Conservation (phyloP, 768 basidiomycete species). For the Suillus plorans region DNA sequence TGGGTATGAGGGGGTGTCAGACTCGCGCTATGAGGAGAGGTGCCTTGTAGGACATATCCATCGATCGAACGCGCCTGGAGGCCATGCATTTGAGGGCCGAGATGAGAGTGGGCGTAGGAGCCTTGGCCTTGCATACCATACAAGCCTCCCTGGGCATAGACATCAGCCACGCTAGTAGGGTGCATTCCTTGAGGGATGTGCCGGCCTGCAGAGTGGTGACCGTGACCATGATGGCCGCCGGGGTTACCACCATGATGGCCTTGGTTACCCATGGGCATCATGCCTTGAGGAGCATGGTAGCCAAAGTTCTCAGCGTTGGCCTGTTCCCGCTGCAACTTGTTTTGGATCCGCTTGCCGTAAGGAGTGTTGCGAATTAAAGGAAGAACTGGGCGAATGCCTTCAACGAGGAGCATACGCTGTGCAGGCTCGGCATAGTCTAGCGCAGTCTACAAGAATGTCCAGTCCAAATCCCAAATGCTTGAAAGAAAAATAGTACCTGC, state of each 20-base stretch:
- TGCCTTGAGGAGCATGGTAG: conserved; percentile 59
- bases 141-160: conserved; percentile 63
- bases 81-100: conserved; percentile 54
- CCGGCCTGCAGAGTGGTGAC: conserved; percentile 43
- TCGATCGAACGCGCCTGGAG: conserved; percentile 76
- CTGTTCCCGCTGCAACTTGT: conserved; percentile 95
- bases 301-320: conserved; percentile 62
- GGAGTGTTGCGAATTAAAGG: conserved; percentile 99
- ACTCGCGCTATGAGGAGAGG: conserved; percentile 62
- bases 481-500: conserved; percentile 49
- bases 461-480: conserved; percentile 13
- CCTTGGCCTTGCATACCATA: conserved; percentile 60
- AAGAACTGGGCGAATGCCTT: conserved; percentile 97
- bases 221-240: conserved; percentile 35
- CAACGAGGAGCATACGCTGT: conserved; percentile 90
- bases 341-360: conserved; percentile 98
- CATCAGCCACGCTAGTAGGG: conserved; percentile 57
- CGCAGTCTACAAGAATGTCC: conserved; percentile 65
- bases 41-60: conserved; percentile 77
- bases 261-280: conserved; percentile 54
- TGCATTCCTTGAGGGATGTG: conserved; percentile 57
- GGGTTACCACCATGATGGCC: conserved; percentile 35
- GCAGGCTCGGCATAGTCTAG: conserved; percentile 95
- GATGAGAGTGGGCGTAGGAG: conserved; percentile 57
- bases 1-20: conserved; percentile 60